Evolutionary conservation across 2,329 filamentous ascomycete species (phyloP), one percentile per base, ranked within the genome.

Genomic region (Claviceps digitariae): DNA sequence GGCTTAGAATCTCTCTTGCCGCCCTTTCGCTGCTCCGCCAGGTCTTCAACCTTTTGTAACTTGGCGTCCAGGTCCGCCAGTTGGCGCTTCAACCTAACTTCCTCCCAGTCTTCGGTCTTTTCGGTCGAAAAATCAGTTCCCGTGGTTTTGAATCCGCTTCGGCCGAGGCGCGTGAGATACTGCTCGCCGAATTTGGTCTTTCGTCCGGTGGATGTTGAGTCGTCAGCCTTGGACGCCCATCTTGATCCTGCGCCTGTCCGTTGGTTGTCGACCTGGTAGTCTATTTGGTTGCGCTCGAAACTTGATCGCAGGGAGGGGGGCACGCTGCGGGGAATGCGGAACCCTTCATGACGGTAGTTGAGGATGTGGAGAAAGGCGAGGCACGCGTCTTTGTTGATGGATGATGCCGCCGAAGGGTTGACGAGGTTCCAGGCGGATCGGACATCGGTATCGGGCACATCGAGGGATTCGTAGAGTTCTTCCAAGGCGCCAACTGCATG

Each of bases 131-230:
- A 97, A 72, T 98, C 90, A 1, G 93, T 98, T 27, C 93, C 93
- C 43, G 84, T 75, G 9, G 86, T 81, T 64, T 87, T 84, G 71
- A 93, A 91, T 55, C 80, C 84, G 60, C 84, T 83, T 63, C 90
- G 86, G 51, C 93, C 93, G 41, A 98, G 77, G 13, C 93, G 84
- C 56, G 87, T 94, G 54, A 98, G 80, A 70, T 97, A 98, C 58
- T 95, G 87, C 68, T 98, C 93, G 59, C 93, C 93, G 65, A 98
- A 98, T 72, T 95, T 96, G 61, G 90, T 86, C 72, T 98, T 98
- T 64, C 87, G 86, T 54, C 91, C 90, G 0, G 89, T 93, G 38
- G 79, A 72, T 0, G 91, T 96, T 59, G 80, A 79, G 51, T 94
- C 88, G 64, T 90, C 87, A 48, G 84, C 81, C 57, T 85, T 82